A percentile compares a stretch with the other conserved stretches of the same genome.
phyloP scores from a whole-genome alignment of 345 rosid species.

The Eucalyptus marginata region DNA sequence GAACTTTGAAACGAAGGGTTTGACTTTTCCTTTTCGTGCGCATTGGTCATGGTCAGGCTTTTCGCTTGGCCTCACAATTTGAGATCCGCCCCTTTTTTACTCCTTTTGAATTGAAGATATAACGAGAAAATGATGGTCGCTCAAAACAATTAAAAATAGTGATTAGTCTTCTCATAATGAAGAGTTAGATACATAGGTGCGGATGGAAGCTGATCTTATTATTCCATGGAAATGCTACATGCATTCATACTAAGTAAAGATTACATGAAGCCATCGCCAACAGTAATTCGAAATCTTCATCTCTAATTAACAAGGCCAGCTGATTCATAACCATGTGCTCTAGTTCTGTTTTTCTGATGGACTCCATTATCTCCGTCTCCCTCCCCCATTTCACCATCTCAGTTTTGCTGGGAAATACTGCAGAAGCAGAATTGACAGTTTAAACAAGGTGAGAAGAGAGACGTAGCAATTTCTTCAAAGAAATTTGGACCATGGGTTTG shows the following conservation, averaged over 20 bases:
- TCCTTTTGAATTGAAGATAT: neutral
- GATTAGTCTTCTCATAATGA: neutral
- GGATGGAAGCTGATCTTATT: neutral
- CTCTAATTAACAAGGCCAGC: neutral
- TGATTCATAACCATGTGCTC: neutral
- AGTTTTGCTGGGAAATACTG: conserved; percentile 17
- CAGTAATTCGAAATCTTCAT: neutral
- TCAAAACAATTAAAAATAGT: neutral
- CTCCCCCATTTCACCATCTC: conserved; percentile 7
- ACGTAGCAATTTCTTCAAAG: neutral
- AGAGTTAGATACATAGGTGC: neutral
- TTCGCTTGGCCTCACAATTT: neutral
- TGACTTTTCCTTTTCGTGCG: neutral
- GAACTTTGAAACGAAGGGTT: neutral
- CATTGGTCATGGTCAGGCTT: neutral
- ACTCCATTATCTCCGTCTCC: neutral
- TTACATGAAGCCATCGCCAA: neutral
- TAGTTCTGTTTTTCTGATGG: neutral
- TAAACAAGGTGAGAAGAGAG: neutral
- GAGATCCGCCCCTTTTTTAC: neutral
- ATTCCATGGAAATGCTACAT: neutral
- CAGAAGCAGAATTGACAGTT: neutral
- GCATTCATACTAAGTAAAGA: neutral
- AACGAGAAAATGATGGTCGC: neutral
- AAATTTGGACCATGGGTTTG: neutral